Base-by-base conservation (phyloP, 148 eudicot species). In the Hydrangea macrophylla region DNA sequence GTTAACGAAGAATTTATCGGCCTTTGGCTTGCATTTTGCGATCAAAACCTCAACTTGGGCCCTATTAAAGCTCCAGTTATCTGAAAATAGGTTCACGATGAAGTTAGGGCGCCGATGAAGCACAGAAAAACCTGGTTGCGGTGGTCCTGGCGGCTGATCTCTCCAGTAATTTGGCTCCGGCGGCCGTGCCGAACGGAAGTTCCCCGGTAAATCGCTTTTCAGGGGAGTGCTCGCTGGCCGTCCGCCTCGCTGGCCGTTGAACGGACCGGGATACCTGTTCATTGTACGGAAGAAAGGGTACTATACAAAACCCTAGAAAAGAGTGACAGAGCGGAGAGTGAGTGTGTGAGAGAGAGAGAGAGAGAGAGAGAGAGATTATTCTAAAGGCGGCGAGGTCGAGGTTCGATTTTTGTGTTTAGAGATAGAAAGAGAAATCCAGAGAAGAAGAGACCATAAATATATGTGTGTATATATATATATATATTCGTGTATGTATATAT, bases 81-180 rank as follows among this genome's bases (percentile, higher is more conserved):
- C 58, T 2, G 74, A 45, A 0, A 62, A 75, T 9, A 84, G 78
- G 69, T 76, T 76, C 26, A 84, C 68, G 13, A 75, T 33, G 75
- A 82, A 85, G 31, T 80, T 74, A 25, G 69, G 51, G 48, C 72
- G 66, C 32, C 9, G 28, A 13, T 35, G 27, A n/a, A 10, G 0
- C 51, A 30, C 13, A 17, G n/a, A 11, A 30, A n/a, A n/a, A n/a
- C n/a, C n/a, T n/a, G 55, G 3, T n/a, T 56, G 70, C 42, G 69
- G 10, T 7, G 73, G 58, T 2, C 31, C 59, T 1, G 73, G 72
- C 3, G 83, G 78, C 9, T 70, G 83, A 33, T 76, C 80, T 48
- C 79, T 71, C 4, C 76, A 73, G 37, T 68, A 5, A 31, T 62
- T 22, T 0, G 55, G 42, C 53, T 64, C 9, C 15, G 18, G 73